Percentiles rank a stretch among this genome's conserved stretches.
Conservation (phyloP, 2,329 filamentous ascomycete species). For the Exutisphaerella laricina region DNA sequence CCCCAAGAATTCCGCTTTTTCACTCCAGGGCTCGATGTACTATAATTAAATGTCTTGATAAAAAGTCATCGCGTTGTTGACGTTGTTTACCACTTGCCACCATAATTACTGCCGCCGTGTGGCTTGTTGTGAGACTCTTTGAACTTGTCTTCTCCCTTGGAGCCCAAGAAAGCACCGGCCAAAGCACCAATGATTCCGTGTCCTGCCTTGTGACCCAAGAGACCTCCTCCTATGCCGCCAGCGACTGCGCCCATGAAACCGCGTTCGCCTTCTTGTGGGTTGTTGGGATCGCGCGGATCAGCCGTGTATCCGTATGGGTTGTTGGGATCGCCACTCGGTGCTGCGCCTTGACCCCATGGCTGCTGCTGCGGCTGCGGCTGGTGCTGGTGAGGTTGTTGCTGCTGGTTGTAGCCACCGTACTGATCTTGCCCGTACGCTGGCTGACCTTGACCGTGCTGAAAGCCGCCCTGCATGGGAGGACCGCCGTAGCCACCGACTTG, state of each 20-base stretch:
- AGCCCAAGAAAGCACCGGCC: slow-evolving; percentile 52
- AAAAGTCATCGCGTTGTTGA: no score
- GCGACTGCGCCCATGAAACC: slow-evolving; percentile 53
- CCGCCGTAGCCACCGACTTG: slow-evolving; percentile 27
- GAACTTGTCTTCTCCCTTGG: slow-evolving; percentile 50
- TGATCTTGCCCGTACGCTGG: slow-evolving; percentile 21
- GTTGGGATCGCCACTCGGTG: slow-evolving; percentile 29
- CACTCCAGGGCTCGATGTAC: no score
- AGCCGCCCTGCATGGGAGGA: slow-evolving; percentile 19
- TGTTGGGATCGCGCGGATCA: slow-evolving; percentile 36
- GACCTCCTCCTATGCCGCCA: slow-evolving; percentile 53
- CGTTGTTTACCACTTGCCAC: background rate
- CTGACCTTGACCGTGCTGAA: slow-evolving; percentile 17
- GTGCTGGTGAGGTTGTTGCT: slow-evolving; percentile 20
- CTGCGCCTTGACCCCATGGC: slow-evolving; percentile 37
- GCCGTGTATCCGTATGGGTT: slow-evolving; percentile 35
- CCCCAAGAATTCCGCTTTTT: background rate
- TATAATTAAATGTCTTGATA: no score
- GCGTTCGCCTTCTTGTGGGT: slow-evolving; percentile 50
- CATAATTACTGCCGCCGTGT: slow-evolving; percentile 5
- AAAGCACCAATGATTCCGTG: slow-evolving; percentile 52
- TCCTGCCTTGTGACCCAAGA: slow-evolving; percentile 52
- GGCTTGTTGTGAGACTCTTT: slow-evolving; percentile 38
- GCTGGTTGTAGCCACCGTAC: slow-evolving; percentile 7
- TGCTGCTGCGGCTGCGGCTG: slow-evolving; percentile 31